These are phyloP conservation scores for Albugo laibachii DNA, from an alignment of 352 stramenopile species.

Conservation along the genomic window DNA sequence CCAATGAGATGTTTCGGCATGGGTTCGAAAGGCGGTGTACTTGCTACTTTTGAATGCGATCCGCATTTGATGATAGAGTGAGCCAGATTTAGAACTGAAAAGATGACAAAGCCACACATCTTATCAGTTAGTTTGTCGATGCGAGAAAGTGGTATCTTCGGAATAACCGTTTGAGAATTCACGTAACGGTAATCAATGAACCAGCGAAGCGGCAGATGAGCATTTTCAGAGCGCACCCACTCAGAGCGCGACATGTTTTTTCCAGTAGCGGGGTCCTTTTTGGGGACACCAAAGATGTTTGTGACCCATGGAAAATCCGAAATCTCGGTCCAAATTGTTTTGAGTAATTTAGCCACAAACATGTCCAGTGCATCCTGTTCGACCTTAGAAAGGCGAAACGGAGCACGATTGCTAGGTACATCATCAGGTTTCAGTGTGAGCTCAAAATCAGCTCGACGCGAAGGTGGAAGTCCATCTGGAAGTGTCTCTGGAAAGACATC, in stretches of 20 bases:
- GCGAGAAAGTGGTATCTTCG: constrained; percentile 8
- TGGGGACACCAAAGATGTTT: constrained; percentile 10
- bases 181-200: constrained; percentile 8
- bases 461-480: constrained; percentile 2
- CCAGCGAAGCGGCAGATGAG: constrained; percentile 3
- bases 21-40: constrained; percentile 1
- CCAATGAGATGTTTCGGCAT: constrained; percentile 2
- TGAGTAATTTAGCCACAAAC: constrained; percentile 2
- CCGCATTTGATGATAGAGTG: too few species aligned
- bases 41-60: neutral
- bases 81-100: constrained; percentile 4
- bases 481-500: constrained; percentile 4
- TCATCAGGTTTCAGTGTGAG: constrained; percentile 7
- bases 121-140: constrained; percentile 11
- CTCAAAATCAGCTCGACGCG: constrained; percentile 4
- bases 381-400: constrained; percentile 5
- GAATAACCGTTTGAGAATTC: constrained; percentile 6
- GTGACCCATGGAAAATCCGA: constrained; percentile 7
- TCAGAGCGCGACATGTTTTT: constrained; percentile 1
- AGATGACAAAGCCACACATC: constrained; percentile 4
- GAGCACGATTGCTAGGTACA: constrained; percentile 1
- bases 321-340: constrained; percentile 8
- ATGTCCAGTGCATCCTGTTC: constrained; percentile 3
- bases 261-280: constrained; percentile 9
- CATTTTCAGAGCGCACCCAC: constrained; percentile 4